Evolutionary conservation across 2,329 filamentous ascomycete genomes (phyloP), one percentile per base, ranked within the genome.

Genomic region (Verticillium nonalfalfae): DNA sequence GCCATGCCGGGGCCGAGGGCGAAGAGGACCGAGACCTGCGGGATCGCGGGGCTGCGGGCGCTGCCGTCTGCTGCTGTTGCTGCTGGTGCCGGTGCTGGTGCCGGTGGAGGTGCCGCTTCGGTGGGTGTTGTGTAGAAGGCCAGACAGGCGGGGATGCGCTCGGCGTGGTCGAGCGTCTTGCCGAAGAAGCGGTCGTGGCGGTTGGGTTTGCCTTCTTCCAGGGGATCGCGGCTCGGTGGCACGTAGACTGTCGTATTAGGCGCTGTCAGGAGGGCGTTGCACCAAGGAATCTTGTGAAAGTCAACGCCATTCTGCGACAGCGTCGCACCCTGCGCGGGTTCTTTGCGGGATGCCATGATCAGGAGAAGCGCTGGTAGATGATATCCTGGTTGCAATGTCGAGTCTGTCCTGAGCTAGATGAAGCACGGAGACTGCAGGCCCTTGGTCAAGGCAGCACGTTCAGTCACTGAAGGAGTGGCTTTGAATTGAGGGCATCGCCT

Each of bases 201-300:
- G n/a, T 62, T 40, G 13, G 62, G 40, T 59, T 61, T 64, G 18
- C n/a, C 10, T 10, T 36, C 21, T 7, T 39, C 35, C 40, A 64
- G 7, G 11, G 74, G 72, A 62, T 73, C 73, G 60, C 73, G 69
- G 59, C 71, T 71, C 40, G 70, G 68, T 13, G 74, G 71, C 36
- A 74, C 65, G 63, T 74, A 76, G 26, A 70, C 64, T n/a, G 74
- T 69, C 18, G 70, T 61, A 58, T 66, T 62, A 2, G 68, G 67
- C 11, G 62, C 62, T 1, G 62, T 62, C 11, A 77, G 69, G 33
- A 74, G 68, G 13, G 63, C 58, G 38, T 70, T 68, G 55, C 72
- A 75, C 75, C 76, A 77, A 7, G 74, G 70, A 35, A 74, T 67
- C 0, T 72, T 68, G 57, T 62, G 63, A 67, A 78, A 76, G 67